These are phyloP conservation scores for Alternaria sp. DNA, from an alignment of 2,329 filamentous ascomycete genomes.

Conservation along the genomic window DNA sequence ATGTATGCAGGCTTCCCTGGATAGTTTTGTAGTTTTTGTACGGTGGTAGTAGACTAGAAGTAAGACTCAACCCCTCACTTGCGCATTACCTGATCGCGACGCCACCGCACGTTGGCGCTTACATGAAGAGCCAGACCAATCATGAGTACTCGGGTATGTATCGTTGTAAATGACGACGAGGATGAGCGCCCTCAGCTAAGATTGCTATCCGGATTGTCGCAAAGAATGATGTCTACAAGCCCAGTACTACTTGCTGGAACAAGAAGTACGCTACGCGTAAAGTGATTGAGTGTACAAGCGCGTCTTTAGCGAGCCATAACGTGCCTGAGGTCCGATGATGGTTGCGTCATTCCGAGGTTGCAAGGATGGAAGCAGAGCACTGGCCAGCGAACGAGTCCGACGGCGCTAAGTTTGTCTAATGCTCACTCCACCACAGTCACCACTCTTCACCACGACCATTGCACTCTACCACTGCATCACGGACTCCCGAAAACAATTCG, in stretches of 20 bases:
- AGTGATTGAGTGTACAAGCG: accelerated
- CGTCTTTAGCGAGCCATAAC: accelerated
- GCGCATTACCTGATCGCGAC: background rate
- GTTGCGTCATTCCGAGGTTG: constrained; percentile 21
- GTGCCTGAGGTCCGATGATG: too few species aligned
- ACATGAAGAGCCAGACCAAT: background rate
- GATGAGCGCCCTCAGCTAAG: too few species aligned
- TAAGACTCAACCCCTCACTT: background rate
- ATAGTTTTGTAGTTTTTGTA: background rate
- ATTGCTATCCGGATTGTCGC: too few species aligned
- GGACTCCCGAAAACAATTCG: background rate
- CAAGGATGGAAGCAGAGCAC: constrained; percentile 27
- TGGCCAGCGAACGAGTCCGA: constrained; percentile 17
- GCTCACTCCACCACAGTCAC: constrained; percentile 33
- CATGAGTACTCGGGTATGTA: too few species aligned
- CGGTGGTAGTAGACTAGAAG: too few species aligned
- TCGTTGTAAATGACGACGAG: too few species aligned
- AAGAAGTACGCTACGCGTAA: accelerated
- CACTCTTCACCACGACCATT: constrained; percentile 12
- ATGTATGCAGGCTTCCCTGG: background rate
- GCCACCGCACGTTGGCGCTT: background rate
- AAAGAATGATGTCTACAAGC: too few species aligned
- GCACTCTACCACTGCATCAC: background rate
- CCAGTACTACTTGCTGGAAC: too few species aligned
- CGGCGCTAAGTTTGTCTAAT: constrained; percentile 34